Conservation (phyloP, 2,329 filamentous ascomycete species). For the Diplodia intermedia region DNA sequence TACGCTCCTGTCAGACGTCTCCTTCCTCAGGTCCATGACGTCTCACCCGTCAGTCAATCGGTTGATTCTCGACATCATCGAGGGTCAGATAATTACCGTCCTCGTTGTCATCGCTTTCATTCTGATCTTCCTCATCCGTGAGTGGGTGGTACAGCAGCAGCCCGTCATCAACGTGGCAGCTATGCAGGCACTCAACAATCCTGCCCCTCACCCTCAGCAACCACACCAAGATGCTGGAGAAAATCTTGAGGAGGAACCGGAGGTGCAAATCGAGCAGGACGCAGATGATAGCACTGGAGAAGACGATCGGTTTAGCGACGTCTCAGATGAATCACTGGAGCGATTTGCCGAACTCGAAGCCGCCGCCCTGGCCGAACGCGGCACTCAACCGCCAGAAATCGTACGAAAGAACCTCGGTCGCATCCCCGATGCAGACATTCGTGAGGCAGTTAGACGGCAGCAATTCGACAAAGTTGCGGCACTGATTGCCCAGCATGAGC, state of each 20-base stretch:
- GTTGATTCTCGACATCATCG: conserved; percentile 79
- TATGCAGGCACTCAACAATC: conserved; percentile 41
- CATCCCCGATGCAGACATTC: conserved; percentile 17
- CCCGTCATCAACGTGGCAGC: conserved; percentile 81
- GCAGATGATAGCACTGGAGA: conserved; percentile 26
- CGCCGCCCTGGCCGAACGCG: not conserved
- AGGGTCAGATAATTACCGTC: conserved; percentile 92
- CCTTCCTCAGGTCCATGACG: conserved; percentile 64
- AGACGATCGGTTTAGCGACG: conserved; percentile 20
- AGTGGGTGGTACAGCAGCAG: conserved; percentile 98
- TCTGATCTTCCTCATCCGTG: conserved; percentile 91
- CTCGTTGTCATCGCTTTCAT: conserved; percentile 94
- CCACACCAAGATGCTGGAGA: conserved; percentile 37
- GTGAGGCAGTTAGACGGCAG: conserved; percentile 5
- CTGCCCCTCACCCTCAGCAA: conserved; percentile 36
- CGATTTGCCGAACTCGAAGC: not conserved
- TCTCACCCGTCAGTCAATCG: conserved; percentile 76
- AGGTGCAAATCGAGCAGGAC: conserved; percentile 31
- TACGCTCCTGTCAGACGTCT: conserved; percentile 63
- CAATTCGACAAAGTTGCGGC: conserved; percentile 9
- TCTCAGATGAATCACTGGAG: conserved; percentile 14
- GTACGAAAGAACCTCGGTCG: conserved; percentile 12
- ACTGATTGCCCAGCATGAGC: conserved; percentile 19
- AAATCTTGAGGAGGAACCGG: conserved; percentile 35
- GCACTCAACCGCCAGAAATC: not conserved